Evolutionary conservation across 768 basidiomycete genomes (phyloP), one percentile per base, ranked within the genome.

Genomic region (Kwoniella pini): DNA sequence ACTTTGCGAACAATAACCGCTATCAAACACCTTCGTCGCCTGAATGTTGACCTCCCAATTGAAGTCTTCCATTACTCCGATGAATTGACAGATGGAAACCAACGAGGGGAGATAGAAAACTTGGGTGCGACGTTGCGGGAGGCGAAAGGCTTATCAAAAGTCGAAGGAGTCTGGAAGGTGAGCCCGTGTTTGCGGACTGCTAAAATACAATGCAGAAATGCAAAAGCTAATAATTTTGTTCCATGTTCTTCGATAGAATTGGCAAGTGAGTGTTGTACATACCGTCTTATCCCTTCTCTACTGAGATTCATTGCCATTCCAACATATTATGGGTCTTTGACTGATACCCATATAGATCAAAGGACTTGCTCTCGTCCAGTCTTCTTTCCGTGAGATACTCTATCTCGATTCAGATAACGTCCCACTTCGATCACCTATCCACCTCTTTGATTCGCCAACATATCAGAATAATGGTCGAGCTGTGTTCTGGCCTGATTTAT

Each of bases 401-500:
- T 62, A 57, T 33, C 48, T 62, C 26, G 45, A 55, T 17, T 48
- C 68, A 43, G 81, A 82, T 67, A 81, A 81, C 54, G 65, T 79
- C 5, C 78, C 79, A 2, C 62, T 81, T 1, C 67, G 73, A 0
- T 78, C 80, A 43, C 81, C 80, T 2, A 59, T 70, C 12, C 69
- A 75, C 57, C 77, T 82, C 13, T 82, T 82, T 65, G 65, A 74
- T 36, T 67, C 76, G 2, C 62, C 68, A 1, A 27, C 65, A 5
- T 81, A 80, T 65, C 55, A 43, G 15, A 42, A 64, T 10, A 52
- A 70, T 26, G 77, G 77, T 4, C 57, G 71, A 26, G 75, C 77
- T 1, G 81, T 77, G 22, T 80, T 81, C 61, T 82, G 81, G 81
- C 80, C 81, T 2, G 81, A 82, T 62, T 63, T 80, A 36, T 79